Evolutionary conservation across 768 basidiomycete species (phyloP).

Genomic region (Boletellus sp.): DNA sequence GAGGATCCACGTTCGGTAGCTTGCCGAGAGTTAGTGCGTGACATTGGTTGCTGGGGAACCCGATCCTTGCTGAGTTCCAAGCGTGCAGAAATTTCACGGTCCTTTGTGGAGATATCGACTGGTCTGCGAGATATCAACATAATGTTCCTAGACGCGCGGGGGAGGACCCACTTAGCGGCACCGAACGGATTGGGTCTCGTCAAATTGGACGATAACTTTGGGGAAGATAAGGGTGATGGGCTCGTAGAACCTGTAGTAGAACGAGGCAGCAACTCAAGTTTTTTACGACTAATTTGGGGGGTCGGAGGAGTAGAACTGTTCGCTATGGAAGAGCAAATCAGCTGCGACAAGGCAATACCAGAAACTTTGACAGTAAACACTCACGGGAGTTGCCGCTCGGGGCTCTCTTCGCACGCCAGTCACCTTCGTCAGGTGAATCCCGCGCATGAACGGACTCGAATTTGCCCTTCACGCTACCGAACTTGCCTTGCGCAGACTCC

Average conservation of each 20-base stretch:
- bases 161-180: constrained; percentile 59
- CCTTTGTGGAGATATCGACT: constrained; percentile 75
- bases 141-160: background rate
- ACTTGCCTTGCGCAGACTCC: constrained; percentile 38
- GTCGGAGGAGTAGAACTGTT: constrained; percentile 74
- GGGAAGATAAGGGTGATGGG: constrained; percentile 76
- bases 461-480: constrained; percentile 46
- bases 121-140: constrained; percentile 48
- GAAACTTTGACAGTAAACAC: constrained; percentile 32
- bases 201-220: constrained; percentile 56
- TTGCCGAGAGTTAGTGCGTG: constrained; percentile 45
- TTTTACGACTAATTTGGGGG: constrained; percentile 73
- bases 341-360: constrained; percentile 3
- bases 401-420: constrained; percentile 62
- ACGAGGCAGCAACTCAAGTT: constrained; percentile 83
- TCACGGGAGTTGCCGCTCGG: constrained; percentile 60
- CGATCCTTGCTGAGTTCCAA: constrained; percentile 43
- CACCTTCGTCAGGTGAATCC: constrained; percentile 55
- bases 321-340: constrained; percentile 39
- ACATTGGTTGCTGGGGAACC: constrained; percentile 38
- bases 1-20: constrained; percentile 43
- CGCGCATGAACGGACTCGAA: constrained; percentile 54
- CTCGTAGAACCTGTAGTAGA: constrained; percentile 61
- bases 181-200: constrained; percentile 80
- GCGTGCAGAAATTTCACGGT: constrained; percentile 70